These are phyloP conservation scores for Scolecobasidium constrictum DNA, from an alignment of 2,329 filamentous ascomycete species.

Conservation along the genomic window DNA sequence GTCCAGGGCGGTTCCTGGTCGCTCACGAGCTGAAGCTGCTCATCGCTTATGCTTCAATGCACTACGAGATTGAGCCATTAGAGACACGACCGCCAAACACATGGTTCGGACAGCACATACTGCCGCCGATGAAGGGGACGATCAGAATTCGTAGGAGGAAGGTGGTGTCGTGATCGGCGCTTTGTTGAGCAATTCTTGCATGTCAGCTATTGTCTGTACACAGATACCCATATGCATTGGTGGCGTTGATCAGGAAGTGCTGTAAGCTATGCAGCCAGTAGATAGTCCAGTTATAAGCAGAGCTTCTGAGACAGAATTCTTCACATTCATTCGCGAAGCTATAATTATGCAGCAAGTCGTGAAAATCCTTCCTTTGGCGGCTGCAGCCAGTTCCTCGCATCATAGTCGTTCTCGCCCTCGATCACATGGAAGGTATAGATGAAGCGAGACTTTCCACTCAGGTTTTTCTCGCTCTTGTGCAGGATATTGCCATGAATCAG, in stretches of 20 bases:
- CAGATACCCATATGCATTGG: background rate
- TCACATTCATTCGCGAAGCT: background rate
- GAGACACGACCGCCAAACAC: slow-evolving; percentile 10
- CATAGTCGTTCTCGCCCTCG: slow-evolving; percentile 70
- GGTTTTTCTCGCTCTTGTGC: slow-evolving; percentile 93
- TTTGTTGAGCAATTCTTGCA: background rate
- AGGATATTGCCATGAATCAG: slow-evolving; percentile 91
- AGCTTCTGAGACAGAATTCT: background rate
- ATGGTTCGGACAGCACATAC: slow-evolving; percentile 7
- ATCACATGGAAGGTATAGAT: slow-evolving; percentile 96
- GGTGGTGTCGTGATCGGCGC: slow-evolving; percentile 3
- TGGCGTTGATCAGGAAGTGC: too few species aligned
- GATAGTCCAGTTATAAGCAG: background rate
- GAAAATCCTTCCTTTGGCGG: slow-evolving; percentile 65
- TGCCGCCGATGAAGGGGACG: slow-evolving; percentile 8
- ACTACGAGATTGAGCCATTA: slow-evolving; percentile 12
- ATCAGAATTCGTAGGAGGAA: slow-evolving; percentile 8
- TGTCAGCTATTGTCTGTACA: background rate
- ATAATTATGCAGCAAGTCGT: slow-evolving; percentile 1
- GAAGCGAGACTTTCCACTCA: slow-evolving; percentile 73
- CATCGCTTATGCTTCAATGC: slow-evolving; percentile 11
- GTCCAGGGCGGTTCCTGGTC: slow-evolving; percentile 35
- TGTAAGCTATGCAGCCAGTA: too few species aligned
- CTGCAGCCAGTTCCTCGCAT: slow-evolving; percentile 87
- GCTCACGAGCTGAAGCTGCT: slow-evolving; percentile 25